phyloP scores from a whole-genome alignment of 2,329 filamentous ascomycete genomes.

The Exophiala bonariae region DNA sequence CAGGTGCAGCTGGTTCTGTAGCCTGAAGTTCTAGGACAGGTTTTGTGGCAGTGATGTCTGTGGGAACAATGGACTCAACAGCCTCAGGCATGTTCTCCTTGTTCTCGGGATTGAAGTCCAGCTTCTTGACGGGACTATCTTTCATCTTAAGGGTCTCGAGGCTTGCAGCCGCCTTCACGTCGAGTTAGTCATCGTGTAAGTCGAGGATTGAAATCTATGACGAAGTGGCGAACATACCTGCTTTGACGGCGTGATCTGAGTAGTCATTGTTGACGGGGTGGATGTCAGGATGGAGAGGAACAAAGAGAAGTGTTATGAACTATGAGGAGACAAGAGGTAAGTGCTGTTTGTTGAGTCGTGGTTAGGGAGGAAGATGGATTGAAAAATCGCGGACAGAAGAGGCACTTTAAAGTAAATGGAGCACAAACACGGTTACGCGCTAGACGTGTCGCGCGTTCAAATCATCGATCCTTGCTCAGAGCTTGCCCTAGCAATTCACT shows the following conservation, averaged over 20 bases:
- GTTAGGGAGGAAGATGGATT: slow-evolving; percentile 19
- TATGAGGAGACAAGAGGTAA: slow-evolving; percentile 2
- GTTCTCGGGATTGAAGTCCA: slow-evolving; percentile 66
- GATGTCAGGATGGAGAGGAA: slow-evolving; percentile 14
- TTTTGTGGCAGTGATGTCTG: slow-evolving; percentile 59
- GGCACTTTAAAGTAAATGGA: neutral
- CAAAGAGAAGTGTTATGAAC: slow-evolving; percentile 15
- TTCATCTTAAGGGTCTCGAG: slow-evolving; percentile 86
- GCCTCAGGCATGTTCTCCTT: slow-evolving; percentile 76
- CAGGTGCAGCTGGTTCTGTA: slow-evolving; percentile 40
- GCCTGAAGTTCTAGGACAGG: slow-evolving; percentile 40
- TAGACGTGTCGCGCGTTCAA: neutral
- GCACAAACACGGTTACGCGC: neutral
- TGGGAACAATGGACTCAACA: slow-evolving; percentile 50
- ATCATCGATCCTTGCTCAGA: too few species aligned
- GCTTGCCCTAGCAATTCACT: too few species aligned
- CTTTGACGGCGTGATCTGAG: slow-evolving; percentile 73
- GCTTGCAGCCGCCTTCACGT: slow-evolving; percentile 73
- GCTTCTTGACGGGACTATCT: slow-evolving; percentile 87
- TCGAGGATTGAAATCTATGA: slow-evolving; percentile 35
- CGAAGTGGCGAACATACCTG: slow-evolving; percentile 57
- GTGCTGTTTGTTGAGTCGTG: slow-evolving; percentile 12
- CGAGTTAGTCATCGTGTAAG: slow-evolving; percentile 40
- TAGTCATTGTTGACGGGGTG: slow-evolving; percentile 62
- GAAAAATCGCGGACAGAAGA: slow-evolving; percentile 10